These are phyloP conservation scores for Rhizopus microsporus DNA, from an alignment of 371 early-diverging fungal species.

Conservation along the genomic window DNA sequence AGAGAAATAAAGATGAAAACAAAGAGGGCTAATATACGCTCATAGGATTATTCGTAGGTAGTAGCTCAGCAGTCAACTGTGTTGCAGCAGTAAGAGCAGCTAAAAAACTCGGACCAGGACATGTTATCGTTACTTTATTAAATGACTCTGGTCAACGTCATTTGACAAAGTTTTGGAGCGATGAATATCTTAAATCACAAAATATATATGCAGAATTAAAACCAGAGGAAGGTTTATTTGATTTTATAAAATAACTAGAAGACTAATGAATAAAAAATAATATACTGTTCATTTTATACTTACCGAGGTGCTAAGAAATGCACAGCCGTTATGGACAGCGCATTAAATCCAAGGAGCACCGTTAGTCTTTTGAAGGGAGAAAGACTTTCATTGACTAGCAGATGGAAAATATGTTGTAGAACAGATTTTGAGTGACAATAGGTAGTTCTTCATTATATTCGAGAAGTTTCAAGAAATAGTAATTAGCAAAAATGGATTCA, in stretches of 20 bases:
- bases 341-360: too few species aligned
- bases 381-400: too few species aligned
- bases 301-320: too few species aligned
- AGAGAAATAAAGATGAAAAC: background rate
- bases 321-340: too few species aligned
- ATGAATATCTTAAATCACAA: conserved; percentile 41
- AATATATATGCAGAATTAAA: conserved; percentile 33
- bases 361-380: too few species aligned
- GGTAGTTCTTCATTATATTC: too few species aligned
- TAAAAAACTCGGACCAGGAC: conserved; percentile 71
- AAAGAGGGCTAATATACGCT: background rate
- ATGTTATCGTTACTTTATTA: conserved; percentile 81
- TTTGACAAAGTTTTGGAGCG: conserved; percentile 82
- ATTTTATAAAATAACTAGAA: conserved; percentile 39
- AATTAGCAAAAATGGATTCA: too few species aligned
- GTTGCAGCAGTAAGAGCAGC: conserved; percentile 85
- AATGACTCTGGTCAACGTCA: conserved; percentile 86
- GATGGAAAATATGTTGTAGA: too few species aligned
- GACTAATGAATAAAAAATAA: too few species aligned
- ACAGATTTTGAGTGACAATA: too few species aligned
- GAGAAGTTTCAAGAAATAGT: too few species aligned
- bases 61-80: conserved; percentile 90
- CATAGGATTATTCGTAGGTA: conserved; percentile 83
- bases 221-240: conserved; percentile 34
- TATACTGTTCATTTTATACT: too few species aligned